These are phyloP conservation scores for Vanrija humicola DNA, from an alignment of 1,284 basidiomycete species.

Conservation along the genomic window DNA sequence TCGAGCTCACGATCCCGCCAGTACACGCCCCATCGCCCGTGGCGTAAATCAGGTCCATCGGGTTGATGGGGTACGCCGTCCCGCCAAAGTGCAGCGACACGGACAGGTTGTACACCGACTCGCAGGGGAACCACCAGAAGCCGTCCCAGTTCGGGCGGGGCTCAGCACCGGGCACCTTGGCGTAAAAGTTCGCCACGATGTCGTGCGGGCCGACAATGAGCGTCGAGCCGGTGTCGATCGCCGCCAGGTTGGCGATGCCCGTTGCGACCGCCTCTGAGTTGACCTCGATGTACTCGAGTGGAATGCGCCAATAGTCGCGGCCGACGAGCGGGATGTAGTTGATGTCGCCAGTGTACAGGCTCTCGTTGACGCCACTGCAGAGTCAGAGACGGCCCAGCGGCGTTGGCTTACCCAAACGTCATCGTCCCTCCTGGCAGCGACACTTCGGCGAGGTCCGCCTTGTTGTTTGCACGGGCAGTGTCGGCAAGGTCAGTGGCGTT, in stretches of 20 bases:
- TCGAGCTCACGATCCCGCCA: background rate
- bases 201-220: constrained; percentile 74
- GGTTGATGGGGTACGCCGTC: constrained; percentile 57
- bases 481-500: constrained; percentile 52
- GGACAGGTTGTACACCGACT: constrained; percentile 54
- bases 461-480: no score
- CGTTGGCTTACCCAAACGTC: no score
- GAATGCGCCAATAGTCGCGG: constrained; percentile 50
- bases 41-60: no score
- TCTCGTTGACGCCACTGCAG: constrained; percentile 51
- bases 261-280: constrained; percentile 48
- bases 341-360: constrained; percentile 70
- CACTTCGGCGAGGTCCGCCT: no score
- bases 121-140: constrained; percentile 71
- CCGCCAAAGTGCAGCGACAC: constrained; percentile 67
- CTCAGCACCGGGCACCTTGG: constrained; percentile 70
- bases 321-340: constrained; percentile 62
- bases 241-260: constrained; percentile 25
- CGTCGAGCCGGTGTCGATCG: constrained; percentile 72
- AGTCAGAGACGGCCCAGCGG: background rate
- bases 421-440: no score
- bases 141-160: constrained; percentile 62
- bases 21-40: background rate
- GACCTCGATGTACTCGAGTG: constrained; percentile 43
- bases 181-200: constrained; percentile 64